Percentiles rank a stretch among this genome's conserved stretches.
Evolutionary conservation across 2,329 filamentous ascomycete genomes (phyloP).

Genomic region (Colletotrichum euphorbiae): DNA sequence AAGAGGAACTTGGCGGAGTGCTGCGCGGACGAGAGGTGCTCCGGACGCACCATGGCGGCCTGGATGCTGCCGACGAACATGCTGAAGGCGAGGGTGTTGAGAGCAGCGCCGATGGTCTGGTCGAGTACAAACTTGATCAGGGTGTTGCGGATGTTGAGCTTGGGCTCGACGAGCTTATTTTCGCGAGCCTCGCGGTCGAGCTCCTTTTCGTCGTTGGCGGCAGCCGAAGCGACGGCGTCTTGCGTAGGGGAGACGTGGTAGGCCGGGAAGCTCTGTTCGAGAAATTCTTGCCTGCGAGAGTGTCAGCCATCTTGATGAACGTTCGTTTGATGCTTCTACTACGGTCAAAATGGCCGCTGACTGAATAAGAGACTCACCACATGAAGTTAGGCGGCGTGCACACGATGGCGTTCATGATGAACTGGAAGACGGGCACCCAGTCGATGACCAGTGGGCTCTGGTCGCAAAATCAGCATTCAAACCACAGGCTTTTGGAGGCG

Average conservation of each 20-base stretch:
- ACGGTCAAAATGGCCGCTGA: too few species aligned
- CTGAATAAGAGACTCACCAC: conserved; percentile 65
- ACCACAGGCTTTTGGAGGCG: neutral
- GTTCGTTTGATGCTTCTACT: too few species aligned
- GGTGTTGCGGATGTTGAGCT: conserved; percentile 73
- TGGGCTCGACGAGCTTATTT: conserved; percentile 58
- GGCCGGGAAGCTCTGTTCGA: conserved; percentile 81
- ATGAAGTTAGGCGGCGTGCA: conserved; percentile 85
- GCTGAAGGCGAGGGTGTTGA: conserved; percentile 75
- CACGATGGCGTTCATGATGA: conserved; percentile 78
- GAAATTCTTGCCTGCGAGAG: conserved; percentile 72
- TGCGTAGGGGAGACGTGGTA: conserved; percentile 59
- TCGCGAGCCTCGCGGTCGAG: conserved; percentile 50
- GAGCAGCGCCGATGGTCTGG: conserved; percentile 72
- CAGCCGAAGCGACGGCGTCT: conserved; percentile 54
- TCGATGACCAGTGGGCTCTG: conserved; percentile 73
- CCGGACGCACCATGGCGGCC: conserved; percentile 56
- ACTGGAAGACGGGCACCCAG: conserved; percentile 77
- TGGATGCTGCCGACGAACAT: conserved; percentile 69
- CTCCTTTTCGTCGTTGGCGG: conserved; percentile 55
- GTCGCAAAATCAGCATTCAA: conserved; percentile 19
- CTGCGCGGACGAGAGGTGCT: conserved; percentile 50
- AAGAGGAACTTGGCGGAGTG: conserved; percentile 46
- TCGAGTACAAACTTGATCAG: conserved; percentile 75
- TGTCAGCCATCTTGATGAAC: conserved; percentile 20